These are phyloP conservation scores for Actinomortierella wolfii DNA, from an alignment of 371 early-diverging fungal genomes.

Conservation along the genomic window DNA sequence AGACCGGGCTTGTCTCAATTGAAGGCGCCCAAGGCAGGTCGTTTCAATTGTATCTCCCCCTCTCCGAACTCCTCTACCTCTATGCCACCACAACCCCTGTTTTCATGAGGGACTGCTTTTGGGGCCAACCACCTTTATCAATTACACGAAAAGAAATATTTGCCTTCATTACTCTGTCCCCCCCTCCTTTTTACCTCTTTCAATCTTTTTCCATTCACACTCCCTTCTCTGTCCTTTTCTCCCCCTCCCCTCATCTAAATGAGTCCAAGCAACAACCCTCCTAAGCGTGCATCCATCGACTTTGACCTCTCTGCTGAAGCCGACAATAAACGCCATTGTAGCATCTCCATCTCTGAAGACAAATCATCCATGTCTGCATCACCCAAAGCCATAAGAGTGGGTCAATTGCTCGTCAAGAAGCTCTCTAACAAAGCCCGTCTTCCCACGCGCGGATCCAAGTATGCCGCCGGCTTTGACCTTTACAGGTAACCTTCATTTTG, in stretches of 20 bases:
- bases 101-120: too few species aligned
- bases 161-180: too few species aligned
- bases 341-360: neutral
- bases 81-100: too few species aligned
- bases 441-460: slow-evolving; percentile 79
- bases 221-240: neutral
- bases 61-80: too few species aligned
- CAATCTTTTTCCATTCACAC: too few species aligned
- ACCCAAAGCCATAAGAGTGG: slow-evolving; percentile 5
- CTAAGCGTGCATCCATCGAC: slow-evolving; percentile 18
- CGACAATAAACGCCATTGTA: slow-evolving; percentile 8
- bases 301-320: slow-evolving; percentile 7
- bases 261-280: slow-evolving; percentile 15
- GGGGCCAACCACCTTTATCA: too few species aligned
- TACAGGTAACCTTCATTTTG: slow-evolving; percentile 64
- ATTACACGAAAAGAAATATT: too few species aligned
- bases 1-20: too few species aligned
- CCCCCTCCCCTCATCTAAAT: slow-evolving; percentile 4
- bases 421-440: slow-evolving; percentile 72
- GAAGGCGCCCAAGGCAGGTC: too few species aligned
- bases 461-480: slow-evolving; percentile 96
- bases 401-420: slow-evolving; percentile 57
- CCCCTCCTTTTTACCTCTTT: too few species aligned
- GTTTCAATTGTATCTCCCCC: too few species aligned
- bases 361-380: neutral